Conservation (phyloP, 768 basidiomycete species). For the Boletus pseudopeckii region DNA sequence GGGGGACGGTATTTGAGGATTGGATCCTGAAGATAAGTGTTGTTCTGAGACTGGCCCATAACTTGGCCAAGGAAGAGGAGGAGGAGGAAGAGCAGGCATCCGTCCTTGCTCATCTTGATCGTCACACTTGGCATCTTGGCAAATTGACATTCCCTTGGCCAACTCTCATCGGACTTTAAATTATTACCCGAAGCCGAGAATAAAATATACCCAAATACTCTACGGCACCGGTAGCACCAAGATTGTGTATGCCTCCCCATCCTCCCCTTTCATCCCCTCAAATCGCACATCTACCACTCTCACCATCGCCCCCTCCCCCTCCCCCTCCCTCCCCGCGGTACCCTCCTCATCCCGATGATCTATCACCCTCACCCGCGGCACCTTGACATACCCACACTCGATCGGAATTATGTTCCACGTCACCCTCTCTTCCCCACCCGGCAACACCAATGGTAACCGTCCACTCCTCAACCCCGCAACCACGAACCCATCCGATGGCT, state of each 20-base stretch:
- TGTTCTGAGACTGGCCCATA: slow-evolving; percentile 20
- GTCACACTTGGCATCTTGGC: neutral
- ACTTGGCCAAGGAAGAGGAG: slow-evolving; percentile 4
- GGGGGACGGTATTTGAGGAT: slow-evolving; percentile 73
- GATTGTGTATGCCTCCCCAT: slow-evolving; percentile 15
- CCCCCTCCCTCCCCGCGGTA: slow-evolving; percentile 16
- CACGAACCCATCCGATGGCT: slow-evolving; percentile 69
- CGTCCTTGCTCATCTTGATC: neutral
- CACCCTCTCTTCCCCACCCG: slow-evolving; percentile 63
- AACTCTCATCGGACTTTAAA: neutral
- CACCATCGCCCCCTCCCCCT: slow-evolving; percentile 43
- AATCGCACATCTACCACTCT: slow-evolving; percentile 52
- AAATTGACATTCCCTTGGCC: neutral
- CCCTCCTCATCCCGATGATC: slow-evolving; percentile 40
- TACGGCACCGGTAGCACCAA: slow-evolving; percentile 30
- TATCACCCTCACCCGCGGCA: slow-evolving; percentile 62
- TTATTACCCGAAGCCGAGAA: neutral
- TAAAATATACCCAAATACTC: neutral
- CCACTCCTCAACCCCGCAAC: slow-evolving; percentile 71
- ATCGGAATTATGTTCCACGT: slow-evolving; percentile 70
- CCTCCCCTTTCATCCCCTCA: no score
- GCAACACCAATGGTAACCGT: slow-evolving; percentile 67
- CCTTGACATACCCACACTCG: slow-evolving; percentile 63
- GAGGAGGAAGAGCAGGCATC: slow-evolving; percentile 2
- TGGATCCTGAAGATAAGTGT: slow-evolving; percentile 49